Conservation (phyloP, 208 protist species). For the Naegleria fowleri region DNA sequence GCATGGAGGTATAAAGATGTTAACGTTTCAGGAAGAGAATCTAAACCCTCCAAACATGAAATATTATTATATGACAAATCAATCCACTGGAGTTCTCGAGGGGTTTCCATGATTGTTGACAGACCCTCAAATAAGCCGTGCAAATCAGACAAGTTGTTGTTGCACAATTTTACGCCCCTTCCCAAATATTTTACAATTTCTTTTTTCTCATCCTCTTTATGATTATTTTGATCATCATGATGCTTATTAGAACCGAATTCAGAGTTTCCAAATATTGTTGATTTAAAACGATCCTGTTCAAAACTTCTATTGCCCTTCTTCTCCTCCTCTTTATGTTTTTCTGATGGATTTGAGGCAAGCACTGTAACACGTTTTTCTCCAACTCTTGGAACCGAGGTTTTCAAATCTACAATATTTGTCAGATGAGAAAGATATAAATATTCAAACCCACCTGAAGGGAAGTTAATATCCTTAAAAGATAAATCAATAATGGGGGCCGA, state of each 20-base stretch:
- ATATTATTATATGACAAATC: constrained; percentile 17
- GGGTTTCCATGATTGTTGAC: background rate
- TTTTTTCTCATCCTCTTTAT: background rate
- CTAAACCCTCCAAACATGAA: background rate
- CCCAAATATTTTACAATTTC: background rate
- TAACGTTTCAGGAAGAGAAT: background rate
- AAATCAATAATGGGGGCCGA: background rate
- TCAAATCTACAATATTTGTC: too few relatives aligned
- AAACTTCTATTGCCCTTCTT: background rate
- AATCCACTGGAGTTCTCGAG: background rate
- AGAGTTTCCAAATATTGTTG: too few relatives aligned
- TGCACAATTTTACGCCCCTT: background rate
- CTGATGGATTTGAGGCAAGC: background rate
- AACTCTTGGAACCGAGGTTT: background rate
- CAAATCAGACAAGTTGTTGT: background rate
- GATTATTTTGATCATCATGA: too few relatives aligned
- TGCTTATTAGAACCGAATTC: too few relatives aligned
- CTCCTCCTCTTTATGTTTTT: background rate
- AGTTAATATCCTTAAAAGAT: background rate
- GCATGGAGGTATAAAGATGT: background rate
- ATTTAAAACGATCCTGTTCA: too few relatives aligned
- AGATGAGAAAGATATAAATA: too few relatives aligned
- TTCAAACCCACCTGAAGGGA: background rate
- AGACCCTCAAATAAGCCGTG: background rate
- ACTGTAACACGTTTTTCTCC: background rate